Conservation (phyloP, 805 yeast genomes). For the Cyberlindnera maritima region DNA sequence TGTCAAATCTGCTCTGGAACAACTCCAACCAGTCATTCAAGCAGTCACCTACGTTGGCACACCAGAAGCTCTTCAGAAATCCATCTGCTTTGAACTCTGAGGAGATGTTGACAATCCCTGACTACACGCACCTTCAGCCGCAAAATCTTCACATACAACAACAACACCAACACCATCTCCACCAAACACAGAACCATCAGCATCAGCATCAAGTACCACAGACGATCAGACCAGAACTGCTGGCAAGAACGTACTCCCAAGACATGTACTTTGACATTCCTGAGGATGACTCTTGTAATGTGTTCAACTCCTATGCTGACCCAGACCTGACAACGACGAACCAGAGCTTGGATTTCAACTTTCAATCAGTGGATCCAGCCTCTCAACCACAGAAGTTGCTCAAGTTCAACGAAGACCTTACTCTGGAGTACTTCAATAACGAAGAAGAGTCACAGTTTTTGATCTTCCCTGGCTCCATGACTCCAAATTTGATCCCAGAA, state of each 20-base stretch:
- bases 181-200: constrained; percentile 1
- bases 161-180: constrained; percentile 1
- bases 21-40: constrained; percentile 13
- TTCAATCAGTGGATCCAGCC: constrained; percentile 3
- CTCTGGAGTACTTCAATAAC: constrained; percentile 25
- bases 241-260: constrained; percentile 18
- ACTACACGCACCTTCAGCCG: constrained; percentile 9
- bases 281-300: constrained; percentile 16
- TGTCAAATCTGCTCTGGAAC: constrained; percentile 12
- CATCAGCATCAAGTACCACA: constrained; percentile 1
- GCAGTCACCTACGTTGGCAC: constrained; percentile 14
- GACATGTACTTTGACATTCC: constrained; percentile 27
- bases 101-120: constrained; percentile 26
- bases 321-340: constrained; percentile 28
- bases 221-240: constrained; percentile 6
- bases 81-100: constrained; percentile 24
- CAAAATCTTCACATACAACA: background rate
- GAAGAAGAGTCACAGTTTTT: constrained; percentile 23
- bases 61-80: constrained; percentile 20
- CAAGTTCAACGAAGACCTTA: constrained; percentile 29
- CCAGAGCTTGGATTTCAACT: constrained; percentile 12
- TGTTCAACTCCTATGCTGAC: constrained; percentile 27
- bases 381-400: constrained; percentile 16
- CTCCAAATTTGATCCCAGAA: constrained; percentile 25
- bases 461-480: constrained; percentile 20